Percentiles rank a stretch among this genome's conserved stretches.
These are phyloP conservation scores for Trichoderma sp. DNA, from an alignment of 2,329 filamentous ascomycete genomes.

Conservation along the genomic window DNA sequence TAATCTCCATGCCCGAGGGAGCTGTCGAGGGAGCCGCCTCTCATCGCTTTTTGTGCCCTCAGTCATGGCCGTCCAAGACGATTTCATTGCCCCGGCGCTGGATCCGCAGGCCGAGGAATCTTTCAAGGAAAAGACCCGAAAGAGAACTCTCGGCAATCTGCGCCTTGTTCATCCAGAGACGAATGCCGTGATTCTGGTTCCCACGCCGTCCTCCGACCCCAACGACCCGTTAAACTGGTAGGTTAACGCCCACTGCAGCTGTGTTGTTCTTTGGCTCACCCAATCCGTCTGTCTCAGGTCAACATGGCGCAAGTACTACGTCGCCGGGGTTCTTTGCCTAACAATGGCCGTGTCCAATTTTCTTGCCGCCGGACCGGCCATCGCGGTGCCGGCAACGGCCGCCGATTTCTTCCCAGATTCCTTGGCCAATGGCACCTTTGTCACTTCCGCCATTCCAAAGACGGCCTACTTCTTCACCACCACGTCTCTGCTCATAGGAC, in stretches of 20 bases:
- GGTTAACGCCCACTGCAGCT: constrained; percentile 19
- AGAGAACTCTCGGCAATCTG: constrained; percentile 39
- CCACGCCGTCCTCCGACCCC: constrained; percentile 48
- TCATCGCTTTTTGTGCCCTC: neutral
- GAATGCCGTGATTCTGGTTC: constrained; percentile 49
- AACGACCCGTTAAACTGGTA: constrained; percentile 55
- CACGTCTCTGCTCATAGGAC: constrained; percentile 48
- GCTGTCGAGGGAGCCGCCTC: neutral
- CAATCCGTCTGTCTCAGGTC: constrained; percentile 32
- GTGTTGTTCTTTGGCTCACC: constrained; percentile 7
- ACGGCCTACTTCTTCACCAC: constrained; percentile 53
- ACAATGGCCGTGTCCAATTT: constrained; percentile 57
- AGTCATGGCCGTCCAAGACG: neutral
- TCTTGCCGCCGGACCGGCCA: constrained; percentile 51
- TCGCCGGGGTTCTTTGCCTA: constrained; percentile 47
- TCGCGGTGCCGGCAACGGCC: constrained; percentile 48
- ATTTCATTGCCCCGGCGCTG: constrained; percentile 14
- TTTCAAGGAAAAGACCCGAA: constrained; percentile 19
- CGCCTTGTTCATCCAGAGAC: constrained; percentile 41
- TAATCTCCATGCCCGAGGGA: neutral
- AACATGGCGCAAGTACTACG: constrained; percentile 48
- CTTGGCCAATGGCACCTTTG: constrained; percentile 28
- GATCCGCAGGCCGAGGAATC: constrained; percentile 16
- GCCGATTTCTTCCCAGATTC: constrained; percentile 44
- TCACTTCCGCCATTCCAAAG: constrained; percentile 37